Evolutionary conservation across 345 rosid genomes (phyloP), one percentile per base, ranked within the genome.

Genomic region (Clarkia xantiana): DNA sequence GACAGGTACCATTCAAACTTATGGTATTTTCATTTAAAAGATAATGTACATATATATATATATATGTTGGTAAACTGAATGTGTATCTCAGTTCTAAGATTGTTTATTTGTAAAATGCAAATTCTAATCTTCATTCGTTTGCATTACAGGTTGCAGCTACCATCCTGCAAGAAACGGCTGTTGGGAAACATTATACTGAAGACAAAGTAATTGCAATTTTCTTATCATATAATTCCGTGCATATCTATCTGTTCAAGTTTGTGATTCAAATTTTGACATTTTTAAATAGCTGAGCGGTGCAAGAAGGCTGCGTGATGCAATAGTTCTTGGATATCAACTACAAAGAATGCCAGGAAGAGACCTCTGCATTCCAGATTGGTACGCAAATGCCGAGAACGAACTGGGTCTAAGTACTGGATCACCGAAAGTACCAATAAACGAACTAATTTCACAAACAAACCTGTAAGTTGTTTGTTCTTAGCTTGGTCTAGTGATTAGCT

Each of bases 251-350:
- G 10, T 16, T 57, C 6, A 53, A 47, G 50, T 36, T 49, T n/a
- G 11, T 65, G 41, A 10, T 25, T 36, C 44, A 39, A 10, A 29
- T 29, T 29, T 29, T 29, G 9, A 29, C 36, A 29, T 29, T 29
- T 7, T 29, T 29, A 5, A 29, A 29, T 29, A 91, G 98, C 62
- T 86, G 40, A 86, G 98, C 71, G 98, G 98, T 13, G 96, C 90
- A 60, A 78, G 98, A 76, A 84, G 98, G 75, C 62, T 91, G 70
- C 93, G 98, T 44, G 98, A 91, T 69, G 98, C 98, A 0, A 91
- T 91, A 52, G 58, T 91, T 68, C 87, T 91, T 52, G 98, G 98
- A 40, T 91, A 91, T 78, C 96, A 91, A 68, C 76, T 91, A 59
- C 96, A 91, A 66, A 80, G 98, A 72, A 81, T 66, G 56, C 83